Percentiles rank a stretch among this genome's conserved stretches.
Evolutionary conservation across 2,329 filamentous ascomycete genomes (phyloP).

Genomic region (Fusarium nodosum): DNA sequence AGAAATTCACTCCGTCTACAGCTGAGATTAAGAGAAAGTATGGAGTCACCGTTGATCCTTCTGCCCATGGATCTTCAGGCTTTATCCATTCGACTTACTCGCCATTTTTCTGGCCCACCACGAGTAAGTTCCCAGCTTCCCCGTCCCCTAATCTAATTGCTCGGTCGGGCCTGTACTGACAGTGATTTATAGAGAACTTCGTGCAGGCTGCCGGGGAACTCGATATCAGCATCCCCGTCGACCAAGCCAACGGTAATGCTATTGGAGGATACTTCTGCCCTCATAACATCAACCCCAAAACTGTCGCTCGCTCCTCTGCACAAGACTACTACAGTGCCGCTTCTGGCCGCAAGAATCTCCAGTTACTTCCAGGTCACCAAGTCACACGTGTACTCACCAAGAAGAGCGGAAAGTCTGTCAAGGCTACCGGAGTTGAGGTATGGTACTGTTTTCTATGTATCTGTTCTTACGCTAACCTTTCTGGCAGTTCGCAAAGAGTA

Average conservation of each 20-base stretch:
- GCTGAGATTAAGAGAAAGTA: conserved; percentile 34
- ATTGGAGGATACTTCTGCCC: conserved; percentile 42
- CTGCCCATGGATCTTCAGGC: conserved; percentile 32
- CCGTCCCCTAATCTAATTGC: rapidly evolving
- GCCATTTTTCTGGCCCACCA: conserved; percentile 47
- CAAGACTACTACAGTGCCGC: conserved; percentile 36
- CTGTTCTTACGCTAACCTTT: rapidly evolving
- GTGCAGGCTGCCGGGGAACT: conserved; percentile 34
- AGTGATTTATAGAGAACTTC: conserved; percentile 20
- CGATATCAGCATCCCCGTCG: conserved; percentile 19
- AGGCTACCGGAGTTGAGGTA: conserved; percentile 41
- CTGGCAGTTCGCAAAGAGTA: conserved; percentile 25
- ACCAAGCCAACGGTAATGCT: conserved; percentile 40
- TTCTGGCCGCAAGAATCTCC: conserved; percentile 32
- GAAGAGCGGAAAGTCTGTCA: conserved; percentile 18
- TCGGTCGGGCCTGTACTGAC: not conserved
- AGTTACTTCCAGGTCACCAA: conserved; percentile 30
- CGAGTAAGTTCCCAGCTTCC: conserved; percentile 23
- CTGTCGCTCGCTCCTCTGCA: conserved; percentile 36
- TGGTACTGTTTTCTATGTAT: rapidly evolving
- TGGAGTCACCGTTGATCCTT: conserved; percentile 29
- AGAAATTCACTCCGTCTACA: conserved; percentile 33
- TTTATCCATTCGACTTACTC: conserved; percentile 42
- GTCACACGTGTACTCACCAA: conserved; percentile 40
- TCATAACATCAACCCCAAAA: conserved; percentile 37